Evolutionary conservation across 78 protist genomes (phyloP), one percentile per base, ranked within the genome.

Genomic region (Dictyostelium firmibasis): DNA sequence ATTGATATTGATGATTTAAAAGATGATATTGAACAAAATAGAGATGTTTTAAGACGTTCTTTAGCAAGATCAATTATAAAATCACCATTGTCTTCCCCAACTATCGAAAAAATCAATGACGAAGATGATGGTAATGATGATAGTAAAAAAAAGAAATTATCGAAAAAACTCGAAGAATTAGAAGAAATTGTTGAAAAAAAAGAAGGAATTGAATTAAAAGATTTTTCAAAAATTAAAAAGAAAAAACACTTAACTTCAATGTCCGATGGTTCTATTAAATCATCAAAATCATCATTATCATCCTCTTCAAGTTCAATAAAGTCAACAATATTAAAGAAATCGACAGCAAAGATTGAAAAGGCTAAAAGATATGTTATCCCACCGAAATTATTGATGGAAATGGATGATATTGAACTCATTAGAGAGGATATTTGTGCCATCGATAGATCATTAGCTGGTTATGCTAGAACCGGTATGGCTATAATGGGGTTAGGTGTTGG

Each of bases 371-470:
- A 77, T 41, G 1, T 74, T 3, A 77, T 77, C 20, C 83, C 83
- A 16, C 50, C 50, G 0, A 77, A 77, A 77, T 16, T 77, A 18
- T 72, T 72, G n/a, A 41, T 77, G 31, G 44, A 43, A 77, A 35
- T 77, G 64, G 83, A 77, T 20, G 83, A 77, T 43, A 27, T 43
- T n/a, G 83, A 77, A 77, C 3, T 77, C 6, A n/a, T 43, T 35
- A 77, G 57, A 23, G 91, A 84, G 33, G 91, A 84, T 70, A 33
- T 84, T 0, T 67, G 35, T 70, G 91, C 91, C 2, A 53, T 78
- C 29, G 91, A 84, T 70, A 20, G 91, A 27, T 44, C 50, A 31
- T 43, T 84, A 18, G 91, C 91, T n/a, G 82, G 81, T 0, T 84
- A 84, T 70, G 16, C 50, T 8, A 35, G 91, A 84, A 70, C 91